Percentiles rank a stretch among this genome's conserved stretches.
phyloP scores from a whole-genome alignment of 306 rosid genomes.

The Vachellia collinsii region DNA sequence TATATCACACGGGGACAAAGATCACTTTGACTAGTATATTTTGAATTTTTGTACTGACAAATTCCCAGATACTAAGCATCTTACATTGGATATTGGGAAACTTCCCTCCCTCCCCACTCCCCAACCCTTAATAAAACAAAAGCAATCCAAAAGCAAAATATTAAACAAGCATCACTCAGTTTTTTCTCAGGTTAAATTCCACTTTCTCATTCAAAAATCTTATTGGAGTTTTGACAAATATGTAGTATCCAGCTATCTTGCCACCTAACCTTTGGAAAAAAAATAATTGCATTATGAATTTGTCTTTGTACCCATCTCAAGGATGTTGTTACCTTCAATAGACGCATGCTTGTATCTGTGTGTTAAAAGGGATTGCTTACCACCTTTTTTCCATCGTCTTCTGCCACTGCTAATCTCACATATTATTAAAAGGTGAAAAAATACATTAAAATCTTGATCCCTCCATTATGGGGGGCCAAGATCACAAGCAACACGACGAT shows the following conservation, averaged over 20 bases:
- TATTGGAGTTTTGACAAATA: not conserved
- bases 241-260: not conserved
- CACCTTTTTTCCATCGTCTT: not conserved
- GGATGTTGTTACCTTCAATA: not conserved
- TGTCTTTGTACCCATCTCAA: no score
- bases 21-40: not conserved
- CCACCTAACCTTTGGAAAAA: no score
- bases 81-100: not conserved
- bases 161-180: not conserved
- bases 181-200: not conserved
- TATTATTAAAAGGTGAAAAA: not conserved
- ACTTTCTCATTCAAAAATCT: not conserved
- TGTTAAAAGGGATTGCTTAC: not conserved
- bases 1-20: not conserved
- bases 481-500: not conserved
- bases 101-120: not conserved
- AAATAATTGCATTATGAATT: no score
- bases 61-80: not conserved
- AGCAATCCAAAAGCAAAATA: not conserved
- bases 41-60: not conserved
- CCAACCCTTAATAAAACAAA: not conserved
- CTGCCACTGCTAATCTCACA: not conserved
- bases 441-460: not conserved
- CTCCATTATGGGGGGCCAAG: not conserved
- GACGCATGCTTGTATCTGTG: not conserved